Evolutionary conservation across 2,329 filamentous ascomycete species (phyloP), one percentile per base, ranked within the genome.

Genomic region (Hymenoscyphus fraxineus): DNA sequence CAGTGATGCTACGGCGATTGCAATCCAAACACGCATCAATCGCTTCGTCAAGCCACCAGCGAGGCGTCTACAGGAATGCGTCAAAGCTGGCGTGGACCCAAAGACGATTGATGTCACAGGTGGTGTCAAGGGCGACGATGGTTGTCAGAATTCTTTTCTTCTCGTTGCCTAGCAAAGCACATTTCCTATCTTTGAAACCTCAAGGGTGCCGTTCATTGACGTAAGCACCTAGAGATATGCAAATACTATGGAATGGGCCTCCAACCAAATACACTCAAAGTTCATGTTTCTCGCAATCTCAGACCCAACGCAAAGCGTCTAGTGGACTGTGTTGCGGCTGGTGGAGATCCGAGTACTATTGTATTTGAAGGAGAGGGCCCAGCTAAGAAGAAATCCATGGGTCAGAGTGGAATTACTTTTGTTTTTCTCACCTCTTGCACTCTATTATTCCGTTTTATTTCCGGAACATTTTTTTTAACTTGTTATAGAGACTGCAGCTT

Each of bases 1-100:
- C 32, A 59, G 44, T 6, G 82, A 84, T 60, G 85, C 83, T 2
- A 87, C 85, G 0, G 73, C 79, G 0, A 78, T 79, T 19, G 85
- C 84, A 5, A 65, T 78, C 15, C 67, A 75, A 31, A 73, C 41
- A 1, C 54, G 77, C 56, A 73, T 76, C 22, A 63, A 74, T 41
- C 73, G 76, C 41, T 72, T 73, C 19, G 68, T 77, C 65, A 77
- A 75, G 62, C 73, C 75, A 56, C 69, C 77, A 7, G 73, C 71
- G 27, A 75, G 74, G 65, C 67, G 73, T 67, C 75, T 86, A 39
- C 77, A 78, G 56, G 69, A 77, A 0, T 78, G 80, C 1, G 78
- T 80, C n/a, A 75, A 75, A 31, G 73, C 74, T 1, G 81, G 80
- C 44, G 75, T 78, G 51, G 78, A 82, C 67, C 80, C 83, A 35